Evolutionary conservation across 495 filamentous ascomycete genomes (phyloP).

Genomic region (Tetracladium setigerum): DNA sequence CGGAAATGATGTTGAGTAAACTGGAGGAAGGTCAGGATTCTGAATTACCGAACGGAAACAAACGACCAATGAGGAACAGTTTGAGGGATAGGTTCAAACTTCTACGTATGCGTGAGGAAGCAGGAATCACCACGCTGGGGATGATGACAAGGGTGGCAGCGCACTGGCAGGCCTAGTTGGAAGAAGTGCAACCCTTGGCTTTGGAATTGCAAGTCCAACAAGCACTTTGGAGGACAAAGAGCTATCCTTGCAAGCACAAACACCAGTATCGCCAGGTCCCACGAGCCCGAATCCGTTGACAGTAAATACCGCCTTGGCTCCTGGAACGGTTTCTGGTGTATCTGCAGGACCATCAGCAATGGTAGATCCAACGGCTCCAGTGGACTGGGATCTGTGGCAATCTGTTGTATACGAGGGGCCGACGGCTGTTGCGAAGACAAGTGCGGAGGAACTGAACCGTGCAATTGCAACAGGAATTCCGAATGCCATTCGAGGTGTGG

Average conservation of each 20-base stretch:
- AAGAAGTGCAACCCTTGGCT: constrained; percentile 38
- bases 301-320: constrained; percentile 57
- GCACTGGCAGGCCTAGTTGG: constrained; percentile 33
- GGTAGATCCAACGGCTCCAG: constrained; percentile 49
- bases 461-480: constrained; percentile 93
- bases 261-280: constrained; percentile 40
- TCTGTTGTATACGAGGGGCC: constrained; percentile 89
- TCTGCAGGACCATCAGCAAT: constrained; percentile 60
- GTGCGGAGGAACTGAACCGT: constrained; percentile 76
- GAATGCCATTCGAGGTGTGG: constrained; percentile 86
- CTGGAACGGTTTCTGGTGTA: constrained; percentile 75
- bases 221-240: constrained; percentile 49
- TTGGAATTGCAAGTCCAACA: constrained; percentile 47
- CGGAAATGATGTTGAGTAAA: constrained; percentile 62
- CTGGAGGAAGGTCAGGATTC: constrained; percentile 59
- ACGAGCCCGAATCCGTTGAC: constrained; percentile 42
- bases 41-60: constrained; percentile 34
- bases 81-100: constrained; percentile 82
- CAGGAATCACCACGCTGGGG: constrained; percentile 43
- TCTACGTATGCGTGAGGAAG: constrained; percentile 74
- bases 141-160: constrained; percentile 38
- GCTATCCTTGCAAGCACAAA: constrained; percentile 26
- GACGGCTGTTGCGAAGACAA: constrained; percentile 73
- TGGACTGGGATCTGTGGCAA: constrained; percentile 99
- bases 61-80: constrained; percentile 53